Base-by-base conservation (phyloP, 2,329 filamentous ascomycete species). In the Calonectria montana region DNA sequence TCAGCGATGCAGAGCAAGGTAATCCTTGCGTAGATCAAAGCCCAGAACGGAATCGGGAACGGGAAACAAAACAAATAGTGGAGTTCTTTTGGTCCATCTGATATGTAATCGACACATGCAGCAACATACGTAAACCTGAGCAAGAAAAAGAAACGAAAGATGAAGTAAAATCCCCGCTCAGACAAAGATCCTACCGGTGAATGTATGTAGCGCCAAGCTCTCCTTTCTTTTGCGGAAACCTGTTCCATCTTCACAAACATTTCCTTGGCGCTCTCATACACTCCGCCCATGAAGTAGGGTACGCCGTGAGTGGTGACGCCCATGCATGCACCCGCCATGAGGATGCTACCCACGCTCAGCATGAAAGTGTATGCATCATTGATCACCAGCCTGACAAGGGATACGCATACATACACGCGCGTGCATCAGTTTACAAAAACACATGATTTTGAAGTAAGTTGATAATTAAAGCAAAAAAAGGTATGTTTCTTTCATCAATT, bases 21-120 rank as follows among this genome's bases (percentile, higher is more conserved):
- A 12, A 57, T 39, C 53, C 53, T 15, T 57, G 53, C 31, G 12
- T 18, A 39, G 29, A 27, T 31, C 25, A 53, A 16, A 16, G 13
- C 12, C n/a, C n/a, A 35, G n/a, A 25, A 23, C 31, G 31, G 3
- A 25, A 55, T 35, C 8, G 18, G 29, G 15, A 37, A 55, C n/a
- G 13, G 25, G 35, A 16, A 13, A 41, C 43, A 23, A 65, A 65
- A 65, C 62, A 65, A 65, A 65, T 21, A 65, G 62, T 65, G 62
- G 62, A n/a, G n/a, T 9, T 13, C 8, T 47, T 23, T 47, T 47
- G 21, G 23, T 5, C 21, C 21, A 23, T 23, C 13, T 47, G 3
- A 35, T 35, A 10, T 9, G 31, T 35, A 9, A 35, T 35, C 7
- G 31, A 12, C 10, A 35, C 43, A 23, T 21, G 23, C 43, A 47